Evolutionary conservation across 1,284 basidiomycete genomes (phyloP).

Genomic region (Sporisorium exsertum): DNA sequence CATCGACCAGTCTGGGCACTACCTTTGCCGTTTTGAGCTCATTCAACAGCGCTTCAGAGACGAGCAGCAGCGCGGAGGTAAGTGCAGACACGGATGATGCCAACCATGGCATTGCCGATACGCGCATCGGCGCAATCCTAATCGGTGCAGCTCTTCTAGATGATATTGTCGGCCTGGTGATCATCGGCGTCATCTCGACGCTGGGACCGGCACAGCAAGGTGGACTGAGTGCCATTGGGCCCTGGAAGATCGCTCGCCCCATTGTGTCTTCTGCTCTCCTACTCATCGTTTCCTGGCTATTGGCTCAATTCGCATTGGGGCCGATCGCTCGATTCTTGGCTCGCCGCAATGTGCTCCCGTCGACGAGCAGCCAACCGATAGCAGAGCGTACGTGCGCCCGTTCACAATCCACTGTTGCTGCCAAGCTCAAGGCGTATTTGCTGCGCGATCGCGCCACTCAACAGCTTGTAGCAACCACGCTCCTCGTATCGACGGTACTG

Average conservation of each 20-base stretch:
- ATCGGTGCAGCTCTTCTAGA: conserved; percentile 74
- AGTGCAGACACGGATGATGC: conserved; percentile 14
- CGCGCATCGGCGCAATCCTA: conserved; percentile 73
- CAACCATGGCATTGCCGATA: conserved; percentile 70
- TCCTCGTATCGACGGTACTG: conserved; percentile 13
- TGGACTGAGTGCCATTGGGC: conserved; percentile 19
- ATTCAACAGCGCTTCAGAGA: conserved; percentile 7
- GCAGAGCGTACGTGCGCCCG: background rate
- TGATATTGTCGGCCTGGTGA: conserved; percentile 74
- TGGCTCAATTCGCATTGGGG: conserved; percentile 11
- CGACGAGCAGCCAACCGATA: no score
- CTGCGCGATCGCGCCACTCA: conserved; percentile 1
- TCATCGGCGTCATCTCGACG: conserved; percentile 72
- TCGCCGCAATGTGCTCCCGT: no score
- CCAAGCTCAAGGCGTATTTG: background rate
- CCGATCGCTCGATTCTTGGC: conserved; percentile 6
- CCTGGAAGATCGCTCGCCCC: conserved; percentile 71
- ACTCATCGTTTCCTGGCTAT: conserved; percentile 56
- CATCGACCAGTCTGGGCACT: conserved; percentile 74
- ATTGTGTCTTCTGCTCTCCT: conserved; percentile 71
- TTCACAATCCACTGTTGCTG: background rate
- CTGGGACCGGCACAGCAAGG: conserved; percentile 58
- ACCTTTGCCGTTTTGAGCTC: conserved; percentile 72
- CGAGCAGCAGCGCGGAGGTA: background rate
- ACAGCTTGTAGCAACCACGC: conserved; percentile 9